Conservation (phyloP, 495 filamentous ascomycete species). For the Astrothelium macrocarpum region DNA sequence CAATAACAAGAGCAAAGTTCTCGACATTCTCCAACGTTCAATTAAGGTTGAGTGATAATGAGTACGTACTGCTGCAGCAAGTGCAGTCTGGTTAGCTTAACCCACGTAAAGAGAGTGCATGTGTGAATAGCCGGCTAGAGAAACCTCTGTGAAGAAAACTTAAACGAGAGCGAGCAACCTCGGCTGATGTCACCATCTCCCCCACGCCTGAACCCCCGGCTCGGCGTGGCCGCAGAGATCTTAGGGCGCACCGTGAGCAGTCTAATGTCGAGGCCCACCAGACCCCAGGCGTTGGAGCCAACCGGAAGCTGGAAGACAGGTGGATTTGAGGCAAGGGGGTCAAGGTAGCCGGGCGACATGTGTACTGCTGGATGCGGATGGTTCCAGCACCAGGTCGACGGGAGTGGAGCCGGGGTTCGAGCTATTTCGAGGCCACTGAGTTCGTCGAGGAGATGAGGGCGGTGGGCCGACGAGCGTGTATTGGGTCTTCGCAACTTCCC, state of each 20-base stretch:
- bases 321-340: neutral
- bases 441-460: neutral
- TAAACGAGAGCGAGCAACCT: too few species aligned
- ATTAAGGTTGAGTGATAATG: neutral
- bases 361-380: neutral
- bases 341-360: too few species aligned
- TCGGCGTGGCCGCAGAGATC: neutral
- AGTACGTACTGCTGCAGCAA: neutral
- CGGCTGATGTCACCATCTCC: slow-evolving; percentile 4
- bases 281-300: neutral
- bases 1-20: neutral
- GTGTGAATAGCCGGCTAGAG: neutral
- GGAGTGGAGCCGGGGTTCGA: neutral
- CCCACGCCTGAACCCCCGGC: neutral
- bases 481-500: neutral
- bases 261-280: neutral
- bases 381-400: neutral
- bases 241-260: neutral
- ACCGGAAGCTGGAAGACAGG: neutral
- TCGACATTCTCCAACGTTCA: neutral
- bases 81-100: neutral
- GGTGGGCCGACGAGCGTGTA: neutral
- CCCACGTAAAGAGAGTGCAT: neutral
- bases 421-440: neutral
- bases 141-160: too few species aligned